phyloP scores from a whole-genome alignment of 2,329 filamentous ascomycete genomes.

The Escovopsis sp. region DNA sequence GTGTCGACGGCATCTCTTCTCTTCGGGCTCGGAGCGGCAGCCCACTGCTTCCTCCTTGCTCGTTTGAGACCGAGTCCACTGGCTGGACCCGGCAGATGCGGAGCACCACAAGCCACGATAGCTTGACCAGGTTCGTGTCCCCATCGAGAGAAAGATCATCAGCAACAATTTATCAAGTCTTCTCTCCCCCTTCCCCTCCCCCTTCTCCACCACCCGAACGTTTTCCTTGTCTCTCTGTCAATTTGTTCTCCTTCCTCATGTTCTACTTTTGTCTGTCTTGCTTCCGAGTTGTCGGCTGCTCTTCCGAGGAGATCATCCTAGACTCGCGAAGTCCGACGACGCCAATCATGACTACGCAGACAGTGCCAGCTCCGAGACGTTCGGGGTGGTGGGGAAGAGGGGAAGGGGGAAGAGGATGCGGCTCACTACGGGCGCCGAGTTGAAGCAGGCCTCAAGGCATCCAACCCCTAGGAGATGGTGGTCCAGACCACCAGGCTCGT shows the following conservation, averaged over 20 bases:
- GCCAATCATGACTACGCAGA: too few species aligned
- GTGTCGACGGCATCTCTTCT: not conserved
- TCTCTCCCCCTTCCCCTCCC: constrained; percentile 12
- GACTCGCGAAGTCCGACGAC: too few species aligned
- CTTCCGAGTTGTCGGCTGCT: too few species aligned
- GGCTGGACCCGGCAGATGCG: constrained; percentile 8
- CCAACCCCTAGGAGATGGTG: constrained; percentile 28
- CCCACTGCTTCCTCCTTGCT: not conserved
- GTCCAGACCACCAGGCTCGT: not conserved
- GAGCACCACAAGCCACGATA: not conserved
- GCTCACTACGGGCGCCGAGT: constrained; percentile 81
- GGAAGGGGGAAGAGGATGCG: constrained; percentile 28
- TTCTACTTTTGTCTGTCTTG: too few species aligned
- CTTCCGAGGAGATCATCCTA: too few species aligned
- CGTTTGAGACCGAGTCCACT: not conserved
- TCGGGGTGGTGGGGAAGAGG: constrained; percentile 2
- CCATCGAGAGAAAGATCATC: not conserved
- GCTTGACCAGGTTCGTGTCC: constrained; percentile 5
- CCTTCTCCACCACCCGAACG: constrained; percentile 12
- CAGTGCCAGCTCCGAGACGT: not conserved
- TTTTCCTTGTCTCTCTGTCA: not conserved
- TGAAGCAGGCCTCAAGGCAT: constrained; percentile 29
- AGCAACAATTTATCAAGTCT: not conserved
- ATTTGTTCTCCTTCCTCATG: too few species aligned
- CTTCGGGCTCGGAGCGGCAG: not conserved